These are phyloP conservation scores for Blastocystis sp. DNA, from an alignment of 352 stramenopile species.

Conservation along the genomic window DNA sequence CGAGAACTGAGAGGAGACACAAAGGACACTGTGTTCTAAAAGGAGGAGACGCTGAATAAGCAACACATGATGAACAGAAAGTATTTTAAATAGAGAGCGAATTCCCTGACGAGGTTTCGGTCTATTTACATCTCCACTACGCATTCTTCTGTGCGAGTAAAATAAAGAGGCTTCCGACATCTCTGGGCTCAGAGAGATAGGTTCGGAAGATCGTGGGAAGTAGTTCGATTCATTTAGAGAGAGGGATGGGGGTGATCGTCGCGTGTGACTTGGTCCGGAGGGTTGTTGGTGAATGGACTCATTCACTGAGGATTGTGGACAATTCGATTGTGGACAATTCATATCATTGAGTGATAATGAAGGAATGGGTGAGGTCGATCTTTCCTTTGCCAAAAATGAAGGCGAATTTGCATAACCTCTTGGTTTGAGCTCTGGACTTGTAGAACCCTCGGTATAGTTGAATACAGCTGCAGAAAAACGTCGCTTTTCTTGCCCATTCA, in stretches of 20 bases:
- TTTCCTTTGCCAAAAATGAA: too few species aligned
- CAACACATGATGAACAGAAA: constrained; percentile 10
- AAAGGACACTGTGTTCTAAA: constrained; percentile 33
- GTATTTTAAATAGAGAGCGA: background rate
- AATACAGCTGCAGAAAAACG: constrained; percentile 16
- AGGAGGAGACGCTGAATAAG: constrained; percentile 4
- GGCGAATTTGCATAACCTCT: background rate
- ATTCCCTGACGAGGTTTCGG: background rate
- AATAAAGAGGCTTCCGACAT: too few species aligned
- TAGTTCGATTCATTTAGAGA: too few species aligned
- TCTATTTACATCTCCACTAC: too few species aligned
- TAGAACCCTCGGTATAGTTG: background rate
- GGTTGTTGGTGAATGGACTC: too few species aligned
- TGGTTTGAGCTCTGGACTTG: background rate
- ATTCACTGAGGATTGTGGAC: too few species aligned
- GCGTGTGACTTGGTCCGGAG: too few species aligned
- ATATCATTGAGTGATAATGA: background rate
- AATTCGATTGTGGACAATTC: too few species aligned
- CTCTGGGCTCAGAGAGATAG: too few species aligned
- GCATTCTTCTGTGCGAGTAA: too few species aligned
- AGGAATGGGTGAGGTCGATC: background rate
- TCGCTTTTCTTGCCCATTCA: background rate
- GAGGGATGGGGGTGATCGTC: too few species aligned
- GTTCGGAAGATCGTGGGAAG: too few species aligned
- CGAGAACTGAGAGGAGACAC: constrained; percentile 20